These are phyloP conservation scores for Fusarium chuoi DNA, from an alignment of 2,329 filamentous ascomycete genomes.

Conservation along the genomic window DNA sequence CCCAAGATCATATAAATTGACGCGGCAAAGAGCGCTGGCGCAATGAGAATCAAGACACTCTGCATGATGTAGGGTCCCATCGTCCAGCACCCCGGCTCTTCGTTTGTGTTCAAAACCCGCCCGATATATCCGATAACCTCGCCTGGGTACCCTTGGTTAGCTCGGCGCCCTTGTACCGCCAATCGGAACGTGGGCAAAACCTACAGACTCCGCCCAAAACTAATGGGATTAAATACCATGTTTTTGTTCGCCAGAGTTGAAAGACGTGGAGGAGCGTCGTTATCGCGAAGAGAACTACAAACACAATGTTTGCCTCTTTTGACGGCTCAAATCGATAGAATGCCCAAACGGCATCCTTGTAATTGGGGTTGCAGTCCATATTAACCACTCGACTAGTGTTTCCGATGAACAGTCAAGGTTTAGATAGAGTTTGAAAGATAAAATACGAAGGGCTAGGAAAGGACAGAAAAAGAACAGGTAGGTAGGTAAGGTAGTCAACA, in stretches of 20 bases:
- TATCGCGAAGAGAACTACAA: constrained; percentile 39
- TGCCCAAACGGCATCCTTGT: constrained; percentile 38
- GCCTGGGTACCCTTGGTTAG: constrained; percentile 21
- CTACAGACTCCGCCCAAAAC: constrained; percentile 39
- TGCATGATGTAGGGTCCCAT: constrained; percentile 54
- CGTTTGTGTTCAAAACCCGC: constrained; percentile 54
- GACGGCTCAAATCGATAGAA: constrained; percentile 42
- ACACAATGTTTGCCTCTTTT: constrained; percentile 34
- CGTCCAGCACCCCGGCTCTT: constrained; percentile 51
- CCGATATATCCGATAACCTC: constrained; percentile 56
- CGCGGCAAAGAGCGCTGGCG: constrained; percentile 58
- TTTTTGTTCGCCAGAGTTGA: constrained; percentile 40
- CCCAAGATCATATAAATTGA: constrained; percentile 61
- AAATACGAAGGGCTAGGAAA: not conserved
- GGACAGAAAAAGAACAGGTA: not conserved
- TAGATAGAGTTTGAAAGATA: not conserved
- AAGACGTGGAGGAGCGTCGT: constrained; percentile 37
- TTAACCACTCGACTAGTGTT: not conserved
- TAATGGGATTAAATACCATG: constrained; percentile 43
- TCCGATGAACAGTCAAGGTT: not conserved
- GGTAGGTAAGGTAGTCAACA: not conserved
- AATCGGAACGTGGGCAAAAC: not conserved
- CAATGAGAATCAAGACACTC: constrained; percentile 51
- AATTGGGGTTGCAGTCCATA: constrained; percentile 39
- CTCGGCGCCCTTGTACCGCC: not conserved